Evolutionary conservation across 306 rosid genomes (phyloP).

Genomic region (Citrullus amarus): DNA sequence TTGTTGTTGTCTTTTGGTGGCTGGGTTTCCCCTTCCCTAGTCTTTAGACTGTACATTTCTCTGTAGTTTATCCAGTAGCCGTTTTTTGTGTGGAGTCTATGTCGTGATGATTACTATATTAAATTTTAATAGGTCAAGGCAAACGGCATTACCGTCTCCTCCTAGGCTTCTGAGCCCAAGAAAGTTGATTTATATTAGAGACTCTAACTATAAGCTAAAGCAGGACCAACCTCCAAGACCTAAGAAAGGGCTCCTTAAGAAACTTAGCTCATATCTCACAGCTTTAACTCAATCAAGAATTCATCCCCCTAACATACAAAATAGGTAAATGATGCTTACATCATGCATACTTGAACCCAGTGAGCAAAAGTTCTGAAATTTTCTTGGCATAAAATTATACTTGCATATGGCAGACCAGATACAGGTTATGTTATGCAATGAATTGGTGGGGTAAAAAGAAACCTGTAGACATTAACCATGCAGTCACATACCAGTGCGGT

Average conservation of each 20-base stretch:
- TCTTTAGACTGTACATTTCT: not conserved
- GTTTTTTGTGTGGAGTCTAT: not conserved
- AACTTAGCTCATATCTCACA: not conserved
- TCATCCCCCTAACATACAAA: not conserved
- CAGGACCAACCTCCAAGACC: not conserved
- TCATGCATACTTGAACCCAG: not conserved
- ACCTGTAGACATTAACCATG: not conserved
- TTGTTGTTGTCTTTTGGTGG: not conserved
- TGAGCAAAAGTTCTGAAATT: not conserved
- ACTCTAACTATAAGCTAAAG: not conserved
- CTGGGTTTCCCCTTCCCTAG: not conserved
- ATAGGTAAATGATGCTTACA: not conserved
- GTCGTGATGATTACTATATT: not conserved
- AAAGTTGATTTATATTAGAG: not conserved
- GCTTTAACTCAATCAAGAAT: not conserved
- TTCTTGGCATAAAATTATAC: not conserved
- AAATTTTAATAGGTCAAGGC: not conserved
- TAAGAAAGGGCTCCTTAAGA: not conserved
- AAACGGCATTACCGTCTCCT: not conserved
- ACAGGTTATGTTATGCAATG: not conserved
- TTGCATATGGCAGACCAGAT: not conserved
- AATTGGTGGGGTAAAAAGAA: not conserved
- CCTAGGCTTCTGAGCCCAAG: not conserved
- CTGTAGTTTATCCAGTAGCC: not conserved
- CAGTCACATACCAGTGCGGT: constrained; percentile 47